Evolutionary conservation across 2,329 filamentous ascomycete genomes (phyloP).

Genomic region (Emericellopsis cladophorae): DNA sequence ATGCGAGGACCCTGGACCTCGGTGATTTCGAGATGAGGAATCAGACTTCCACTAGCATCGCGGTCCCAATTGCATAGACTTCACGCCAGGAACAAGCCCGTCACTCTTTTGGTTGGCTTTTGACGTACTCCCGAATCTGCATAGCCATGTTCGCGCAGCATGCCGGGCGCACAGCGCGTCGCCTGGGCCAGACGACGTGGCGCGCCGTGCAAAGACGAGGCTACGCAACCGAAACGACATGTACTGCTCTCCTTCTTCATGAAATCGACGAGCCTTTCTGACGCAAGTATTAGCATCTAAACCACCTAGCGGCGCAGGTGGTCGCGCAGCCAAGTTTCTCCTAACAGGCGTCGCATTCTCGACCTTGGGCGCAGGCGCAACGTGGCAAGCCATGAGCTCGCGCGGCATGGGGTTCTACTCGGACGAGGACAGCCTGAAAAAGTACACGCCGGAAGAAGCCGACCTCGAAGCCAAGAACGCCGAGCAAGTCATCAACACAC

Average conservation of each 20-base stretch:
- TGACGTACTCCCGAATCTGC: not conserved
- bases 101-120: not conserved
- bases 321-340: conserved; percentile 8
- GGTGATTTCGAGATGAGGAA: not conserved
- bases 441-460: conserved; percentile 40
- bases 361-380: conserved; percentile 17
- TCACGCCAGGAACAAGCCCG: too few relatives aligned
- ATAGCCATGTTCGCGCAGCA: conserved; percentile 2
- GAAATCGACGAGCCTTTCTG: too few relatives aligned
- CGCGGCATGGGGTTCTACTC: conserved; percentile 25
- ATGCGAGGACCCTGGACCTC: not conserved
- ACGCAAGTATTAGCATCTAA: too few relatives aligned
- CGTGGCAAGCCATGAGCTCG: conserved; percentile 21
- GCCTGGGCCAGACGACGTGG: not conserved
- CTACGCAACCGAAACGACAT: not conserved
- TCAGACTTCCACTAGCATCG: too few relatives aligned
- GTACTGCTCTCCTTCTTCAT: not conserved
- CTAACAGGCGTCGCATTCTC: conserved; percentile 17
- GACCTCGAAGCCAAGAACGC: conserved; percentile 46
- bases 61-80: too few relatives aligned
- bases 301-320: too few relatives aligned
- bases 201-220: not conserved
- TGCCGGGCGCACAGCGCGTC: not conserved
- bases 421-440: conserved; percentile 60
- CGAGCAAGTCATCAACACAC: conserved; percentile 61